phyloP scores from a whole-genome alignment of 2,329 filamentous ascomycete species.

The Ophiostoma montium region DNA sequence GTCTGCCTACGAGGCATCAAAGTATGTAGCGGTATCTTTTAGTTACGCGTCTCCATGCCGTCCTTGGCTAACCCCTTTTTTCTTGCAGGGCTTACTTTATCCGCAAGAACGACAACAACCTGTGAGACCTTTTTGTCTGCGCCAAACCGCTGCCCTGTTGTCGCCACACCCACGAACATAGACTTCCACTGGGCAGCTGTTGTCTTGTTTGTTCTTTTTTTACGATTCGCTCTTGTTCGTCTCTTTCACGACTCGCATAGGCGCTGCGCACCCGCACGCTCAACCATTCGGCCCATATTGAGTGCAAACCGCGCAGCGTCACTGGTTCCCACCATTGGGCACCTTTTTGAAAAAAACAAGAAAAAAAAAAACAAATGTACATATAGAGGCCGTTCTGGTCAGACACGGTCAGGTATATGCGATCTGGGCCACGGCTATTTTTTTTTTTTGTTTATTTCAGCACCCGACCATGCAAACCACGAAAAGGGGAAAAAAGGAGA shows the following conservation, averaged over 20 bases:
- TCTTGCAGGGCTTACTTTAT: slow-evolving; percentile 44
- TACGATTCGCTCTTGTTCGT: too few species aligned
- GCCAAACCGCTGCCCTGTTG: background rate
- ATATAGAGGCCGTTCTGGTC: background rate
- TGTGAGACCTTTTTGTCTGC: background rate
- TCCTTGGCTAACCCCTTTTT: background rate
- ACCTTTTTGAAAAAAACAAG: background rate
- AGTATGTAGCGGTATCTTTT: slow-evolving; percentile 27
- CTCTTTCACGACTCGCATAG: too few species aligned
- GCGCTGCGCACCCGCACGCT: too few species aligned
- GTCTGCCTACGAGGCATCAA: slow-evolving; percentile 60
- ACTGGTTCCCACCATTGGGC: too few species aligned
- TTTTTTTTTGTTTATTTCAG: background rate
- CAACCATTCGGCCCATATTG: too few species aligned
- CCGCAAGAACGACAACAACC: slow-evolving; percentile 10
- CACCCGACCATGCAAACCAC: background rate
- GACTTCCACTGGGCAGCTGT: too few species aligned
- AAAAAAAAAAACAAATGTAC: slow-evolving; percentile 4
- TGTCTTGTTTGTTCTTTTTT: too few species aligned
- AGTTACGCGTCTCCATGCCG: background rate
- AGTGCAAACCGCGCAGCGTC: too few species aligned
- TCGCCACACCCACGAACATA: background rate
- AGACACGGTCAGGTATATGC: background rate
- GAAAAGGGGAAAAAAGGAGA: background rate
- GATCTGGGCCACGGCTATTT: background rate